Evolutionary conservation across 2,329 filamentous ascomycete genomes (phyloP), one percentile per base, ranked within the genome.

Genomic region (Colletotrichum eleusines): DNA sequence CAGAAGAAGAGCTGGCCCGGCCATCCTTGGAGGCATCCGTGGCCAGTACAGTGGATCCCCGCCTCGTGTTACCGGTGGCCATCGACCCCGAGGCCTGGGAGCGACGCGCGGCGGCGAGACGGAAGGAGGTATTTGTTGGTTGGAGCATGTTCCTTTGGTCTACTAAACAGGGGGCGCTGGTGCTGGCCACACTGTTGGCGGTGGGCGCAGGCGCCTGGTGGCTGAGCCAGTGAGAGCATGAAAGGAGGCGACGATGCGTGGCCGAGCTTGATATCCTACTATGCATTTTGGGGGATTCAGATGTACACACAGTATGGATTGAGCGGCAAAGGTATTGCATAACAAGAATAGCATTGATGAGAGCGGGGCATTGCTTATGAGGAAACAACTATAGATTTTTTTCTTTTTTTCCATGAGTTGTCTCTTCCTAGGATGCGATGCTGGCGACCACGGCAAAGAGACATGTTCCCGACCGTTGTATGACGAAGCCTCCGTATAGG

Each of bases 31-130:
- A 55, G 11, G 60, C 28, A 18, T 23, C 67, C 1, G 20, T 40
- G 23, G 20, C 6, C n/a, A 71, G 69, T 61, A 23, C 12, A 63
- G 63, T 73, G 31, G 85, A 87, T 67, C 85, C 85, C 3, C 80
- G 86, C 3, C 75, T 81, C 6, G 78, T 76, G 33, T 78, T 88
- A 40, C 88, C 87, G 1, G 81, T 86, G 16, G 82, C 86, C 55
- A 82, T 90, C 58, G 86, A 89, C 73, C 82, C 84, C 2, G 84
- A 88, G 72, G 84, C 87, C 2, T 89, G 87, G 86, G 82, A 84
- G 54, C 81, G 86, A 64, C 81, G 88, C 33, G 80, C 78, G 23
- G 81, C 81, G 12, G 86, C 84, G 26, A 78, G 85, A 61, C 77
- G 79, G 72, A 82, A 80, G 72, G 86, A 88, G 77, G 73, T 84